Evolutionary conservation across 129 eudicot genomes (phyloP).

Genomic region (Helichrysum umbraculigerum): DNA sequence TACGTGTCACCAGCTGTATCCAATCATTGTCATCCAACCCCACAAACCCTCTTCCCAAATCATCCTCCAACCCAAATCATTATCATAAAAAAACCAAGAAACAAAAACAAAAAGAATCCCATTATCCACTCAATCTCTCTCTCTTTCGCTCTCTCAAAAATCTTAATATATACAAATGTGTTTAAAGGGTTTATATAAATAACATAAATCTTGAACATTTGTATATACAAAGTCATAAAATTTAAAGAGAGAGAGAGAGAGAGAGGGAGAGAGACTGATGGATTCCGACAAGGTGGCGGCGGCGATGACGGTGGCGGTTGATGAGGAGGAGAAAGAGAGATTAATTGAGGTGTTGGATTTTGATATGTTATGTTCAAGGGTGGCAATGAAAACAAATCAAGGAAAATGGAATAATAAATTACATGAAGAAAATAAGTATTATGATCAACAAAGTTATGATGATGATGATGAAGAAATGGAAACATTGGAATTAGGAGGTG

Average conservation of each 20-base stretch:
- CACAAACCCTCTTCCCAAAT: slow-evolving; percentile 9
- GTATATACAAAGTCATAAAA: neutral
- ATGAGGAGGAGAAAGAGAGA: slow-evolving; percentile 49
- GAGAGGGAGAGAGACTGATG: slow-evolving; percentile 35
- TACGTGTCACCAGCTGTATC: slow-evolving; percentile 49
- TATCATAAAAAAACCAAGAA: slow-evolving; percentile 2
- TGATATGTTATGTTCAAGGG: slow-evolving; percentile 74
- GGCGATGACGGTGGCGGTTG: slow-evolving; percentile 31
- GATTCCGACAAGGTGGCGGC: slow-evolving; percentile 40
- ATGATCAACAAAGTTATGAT: slow-evolving; percentile 20
- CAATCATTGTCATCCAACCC: slow-evolving; percentile 26
- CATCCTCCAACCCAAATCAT: slow-evolving; percentile 20
- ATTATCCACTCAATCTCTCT: slow-evolving; percentile 35
- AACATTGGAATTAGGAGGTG: slow-evolving; percentile 20
- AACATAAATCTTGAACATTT: slow-evolving; percentile 17
- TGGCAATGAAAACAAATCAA: slow-evolving; percentile 71
- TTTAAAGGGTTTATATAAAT: slow-evolving; percentile 8
- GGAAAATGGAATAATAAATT: slow-evolving; percentile 61
- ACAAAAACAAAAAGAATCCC: slow-evolving; percentile 11
- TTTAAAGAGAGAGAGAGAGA: slow-evolving; percentile 27
- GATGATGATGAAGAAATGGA: slow-evolving; percentile 24
- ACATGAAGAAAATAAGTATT: slow-evolving; percentile 19
- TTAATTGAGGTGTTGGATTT: slow-evolving; percentile 69
- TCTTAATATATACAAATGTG: slow-evolving; percentile 5
- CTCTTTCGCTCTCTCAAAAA: slow-evolving; percentile 7